These are phyloP conservation scores for Wickerhamiella kurtzmanii DNA, from an alignment of 805 yeast species.

Conservation along the genomic window DNA sequence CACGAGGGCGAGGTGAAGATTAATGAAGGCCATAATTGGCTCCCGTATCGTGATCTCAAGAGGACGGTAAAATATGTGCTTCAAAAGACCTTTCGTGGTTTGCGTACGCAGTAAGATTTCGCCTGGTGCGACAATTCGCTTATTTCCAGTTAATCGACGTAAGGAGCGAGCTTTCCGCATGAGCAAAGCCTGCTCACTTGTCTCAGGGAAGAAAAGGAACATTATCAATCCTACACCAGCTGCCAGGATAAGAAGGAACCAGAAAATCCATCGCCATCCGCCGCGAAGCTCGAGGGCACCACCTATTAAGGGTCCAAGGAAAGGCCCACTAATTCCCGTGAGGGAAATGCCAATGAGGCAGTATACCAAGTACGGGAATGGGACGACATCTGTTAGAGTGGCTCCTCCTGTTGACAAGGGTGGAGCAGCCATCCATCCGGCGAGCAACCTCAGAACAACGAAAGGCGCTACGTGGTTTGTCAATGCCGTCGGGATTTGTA, in stretches of 20 bases:
- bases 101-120: slow-evolving; percentile 10
- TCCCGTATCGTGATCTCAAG: slow-evolving; percentile 34
- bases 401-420: slow-evolving; percentile 46
- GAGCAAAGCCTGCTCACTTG: slow-evolving; percentile 33
- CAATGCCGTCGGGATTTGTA: slow-evolving; percentile 45
- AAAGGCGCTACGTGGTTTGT: slow-evolving; percentile 37
- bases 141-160: slow-evolving; percentile 29
- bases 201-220: slow-evolving; percentile 35
- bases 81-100: slow-evolving; percentile 4
- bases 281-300: slow-evolving; percentile 31
- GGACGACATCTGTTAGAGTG: slow-evolving; percentile 36
- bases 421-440: slow-evolving; percentile 45
- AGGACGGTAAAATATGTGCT: slow-evolving; percentile 26
- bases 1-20: slow-evolving; percentile 37
- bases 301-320: slow-evolving; percentile 44
- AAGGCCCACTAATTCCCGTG: slow-evolving; percentile 41
- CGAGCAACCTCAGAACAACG: slow-evolving; percentile 36
- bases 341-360: slow-evolving; percentile 39
- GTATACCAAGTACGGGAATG: slow-evolving; percentile 32
- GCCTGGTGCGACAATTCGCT: slow-evolving; percentile 8
- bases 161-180: slow-evolving; percentile 36
- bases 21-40: slow-evolving; percentile 42
- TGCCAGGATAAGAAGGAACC: slow-evolving; percentile 33
- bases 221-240: slow-evolving; percentile 29
- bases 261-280: slow-evolving; percentile 43